phyloP scores from a whole-genome alignment of 371 early-diverging fungal genomes.

The Zychaea mexicana region DNA sequence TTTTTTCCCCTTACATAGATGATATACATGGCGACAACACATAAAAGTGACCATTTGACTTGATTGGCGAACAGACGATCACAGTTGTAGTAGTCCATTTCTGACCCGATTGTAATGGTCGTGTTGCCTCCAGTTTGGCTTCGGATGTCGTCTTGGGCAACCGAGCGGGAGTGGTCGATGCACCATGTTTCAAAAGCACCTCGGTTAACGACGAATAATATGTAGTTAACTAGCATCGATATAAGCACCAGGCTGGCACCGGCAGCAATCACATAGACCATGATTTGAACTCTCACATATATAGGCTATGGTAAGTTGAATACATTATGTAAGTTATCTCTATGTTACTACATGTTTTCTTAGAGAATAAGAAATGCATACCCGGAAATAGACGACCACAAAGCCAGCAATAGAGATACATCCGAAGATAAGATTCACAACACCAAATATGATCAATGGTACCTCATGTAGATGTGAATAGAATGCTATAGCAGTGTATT shows the following conservation, averaged over 20 bases:
- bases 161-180: constrained; percentile 10
- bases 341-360: too few relatives aligned
- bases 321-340: neutral
- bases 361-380: neutral
- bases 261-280: constrained; percentile 17
- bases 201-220: constrained; percentile 17
- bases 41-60: constrained; percentile 44
- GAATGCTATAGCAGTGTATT: constrained; percentile 19
- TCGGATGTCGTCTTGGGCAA: constrained; percentile 1
- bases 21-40: constrained; percentile 34
- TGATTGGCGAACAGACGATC: constrained; percentile 41
- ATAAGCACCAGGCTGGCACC: constrained; percentile 10
- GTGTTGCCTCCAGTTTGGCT: neutral
- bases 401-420: constrained; percentile 23
- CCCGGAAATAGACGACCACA: neutral
- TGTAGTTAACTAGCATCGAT: constrained; percentile 22
- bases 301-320: neutral
- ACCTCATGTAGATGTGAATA: constrained; percentile 27
- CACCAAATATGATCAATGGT: constrained; percentile 29
- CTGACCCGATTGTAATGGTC: neutral
- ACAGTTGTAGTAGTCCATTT: constrained; percentile 44
- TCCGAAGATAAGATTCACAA: constrained; percentile 31
- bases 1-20: constrained; percentile 37
- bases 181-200: constrained; percentile 14
- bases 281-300: constrained; percentile 10